These are phyloP conservation scores for Malus hybrid DNA, from an alignment of 331 rosid species.

Conservation along the genomic window DNA sequence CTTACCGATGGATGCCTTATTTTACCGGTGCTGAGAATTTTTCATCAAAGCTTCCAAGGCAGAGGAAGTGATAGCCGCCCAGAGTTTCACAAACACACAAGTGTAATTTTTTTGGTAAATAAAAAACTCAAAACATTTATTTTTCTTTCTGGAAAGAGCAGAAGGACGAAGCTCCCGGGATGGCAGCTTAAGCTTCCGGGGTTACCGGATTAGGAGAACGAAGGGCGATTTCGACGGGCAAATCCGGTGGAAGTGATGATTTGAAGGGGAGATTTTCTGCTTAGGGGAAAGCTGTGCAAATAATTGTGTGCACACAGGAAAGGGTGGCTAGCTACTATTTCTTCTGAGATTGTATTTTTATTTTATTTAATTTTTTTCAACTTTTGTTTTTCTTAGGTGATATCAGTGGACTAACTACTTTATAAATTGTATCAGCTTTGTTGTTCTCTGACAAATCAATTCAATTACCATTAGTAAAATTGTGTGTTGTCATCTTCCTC, in stretches of 20 bases:
- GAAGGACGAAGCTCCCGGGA: conserved; percentile 5
- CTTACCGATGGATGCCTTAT: conserved; percentile 33
- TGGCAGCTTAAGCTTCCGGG: conserved; percentile 10
- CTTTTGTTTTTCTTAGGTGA: conserved; percentile 19
- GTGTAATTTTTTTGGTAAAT: conserved; percentile 52
- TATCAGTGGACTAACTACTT: background rate
- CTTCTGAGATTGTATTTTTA: conserved; percentile 25
- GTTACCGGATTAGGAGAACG: background rate
- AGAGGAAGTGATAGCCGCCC: conserved; percentile 31
- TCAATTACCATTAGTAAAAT: background rate
- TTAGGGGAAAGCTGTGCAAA: conserved; percentile 11
- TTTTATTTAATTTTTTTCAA: conserved; percentile 12
- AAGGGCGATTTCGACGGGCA: background rate
- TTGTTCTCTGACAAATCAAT: background rate
- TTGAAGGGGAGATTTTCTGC: background rate
- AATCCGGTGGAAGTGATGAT: background rate
- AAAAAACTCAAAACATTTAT: conserved; percentile 34
- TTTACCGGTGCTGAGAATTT: conserved; percentile 34
- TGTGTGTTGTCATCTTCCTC: background rate
- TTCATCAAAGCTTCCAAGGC: conserved; percentile 20
- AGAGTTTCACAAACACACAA: conserved; percentile 36
- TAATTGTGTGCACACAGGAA: conserved; percentile 20
- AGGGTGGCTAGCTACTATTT: conserved; percentile 5
- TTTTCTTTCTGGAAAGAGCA: conserved; percentile 22
- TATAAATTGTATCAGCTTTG: background rate